Evolutionary conservation across 805 yeast species (phyloP).

Genomic region (Huiozyma sinensis): DNA sequence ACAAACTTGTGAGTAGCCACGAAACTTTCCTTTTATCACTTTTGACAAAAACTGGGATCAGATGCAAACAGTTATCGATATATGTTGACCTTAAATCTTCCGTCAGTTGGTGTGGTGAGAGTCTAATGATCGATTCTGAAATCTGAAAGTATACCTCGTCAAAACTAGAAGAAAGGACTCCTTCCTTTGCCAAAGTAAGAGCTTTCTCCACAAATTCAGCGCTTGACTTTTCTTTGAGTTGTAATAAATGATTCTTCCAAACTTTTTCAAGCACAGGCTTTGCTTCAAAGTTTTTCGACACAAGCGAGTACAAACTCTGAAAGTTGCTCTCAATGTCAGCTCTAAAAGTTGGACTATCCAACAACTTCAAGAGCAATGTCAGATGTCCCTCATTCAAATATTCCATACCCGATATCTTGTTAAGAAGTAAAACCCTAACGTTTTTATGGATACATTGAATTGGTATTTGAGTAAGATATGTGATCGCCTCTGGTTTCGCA

Average conservation of each 20-base stretch:
- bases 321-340: constrained; percentile 41
- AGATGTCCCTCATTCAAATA: constrained; percentile 4
- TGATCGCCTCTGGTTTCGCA: constrained; percentile 1
- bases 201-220: constrained; percentile 7
- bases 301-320: constrained; percentile 10
- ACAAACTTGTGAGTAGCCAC: constrained; percentile 29
- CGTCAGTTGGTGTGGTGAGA: neutral
- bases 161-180: neutral
- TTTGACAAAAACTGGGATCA: neutral
- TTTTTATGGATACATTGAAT: constrained; percentile 37
- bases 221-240: constrained; percentile 26
- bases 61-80: neutral
- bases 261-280: constrained; percentile 28
- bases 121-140: constrained; percentile 8
- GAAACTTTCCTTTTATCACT: constrained; percentile 3
- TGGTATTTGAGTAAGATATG: constrained; percentile 31
- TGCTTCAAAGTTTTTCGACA: neutral
- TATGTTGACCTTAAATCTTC: neutral
- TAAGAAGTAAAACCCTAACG: constrained; percentile 20
- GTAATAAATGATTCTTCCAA: constrained; percentile 34
- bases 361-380: constrained; percentile 30
- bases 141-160: constrained; percentile 7
- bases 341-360: constrained; percentile 43
- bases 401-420: constrained; percentile 13
- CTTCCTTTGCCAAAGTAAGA: neutral